A percentile compares a stretch with the other conserved stretches of the same genome.
Evolutionary conservation across 2,329 filamentous ascomycete genomes (phyloP).

Genomic region (Dactylellina drechsleri): DNA sequence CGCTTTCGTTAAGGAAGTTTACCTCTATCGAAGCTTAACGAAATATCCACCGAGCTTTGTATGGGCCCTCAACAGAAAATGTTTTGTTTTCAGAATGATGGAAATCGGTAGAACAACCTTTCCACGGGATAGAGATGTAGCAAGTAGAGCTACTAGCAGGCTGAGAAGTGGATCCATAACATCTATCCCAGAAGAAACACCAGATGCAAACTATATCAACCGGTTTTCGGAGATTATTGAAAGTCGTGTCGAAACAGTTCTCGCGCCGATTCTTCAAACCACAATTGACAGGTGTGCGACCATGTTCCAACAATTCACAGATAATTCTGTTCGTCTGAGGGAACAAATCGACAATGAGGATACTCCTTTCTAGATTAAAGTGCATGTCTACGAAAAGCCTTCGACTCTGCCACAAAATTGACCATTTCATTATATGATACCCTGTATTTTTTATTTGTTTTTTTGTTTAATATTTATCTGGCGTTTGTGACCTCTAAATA

Average conservation of each 20-base stretch:
- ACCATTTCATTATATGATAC: background rate
- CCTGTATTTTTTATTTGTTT: background rate
- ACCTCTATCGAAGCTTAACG: conserved; percentile 26
- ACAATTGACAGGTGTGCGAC: conserved; percentile 1
- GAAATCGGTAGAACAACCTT: conserved; percentile 47
- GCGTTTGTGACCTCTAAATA: conserved; percentile 12
- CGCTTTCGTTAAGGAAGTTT: conserved; percentile 38
- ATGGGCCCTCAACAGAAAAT: conserved; percentile 44
- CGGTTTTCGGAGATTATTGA: conserved; percentile 52
- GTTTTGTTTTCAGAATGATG: conserved; percentile 45
- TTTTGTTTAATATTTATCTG: conserved; percentile 4
- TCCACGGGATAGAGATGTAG: conserved; percentile 41
- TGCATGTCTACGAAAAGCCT: background rate
- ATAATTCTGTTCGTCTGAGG: conserved; percentile 15
- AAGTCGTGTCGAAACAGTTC: conserved; percentile 36
- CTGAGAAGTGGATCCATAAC: conserved; percentile 38
- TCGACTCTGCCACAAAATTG: background rate
- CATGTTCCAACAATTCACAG: conserved; percentile 28
- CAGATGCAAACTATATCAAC: conserved; percentile 41
- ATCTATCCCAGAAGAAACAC: conserved; percentile 40
- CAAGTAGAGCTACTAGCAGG: conserved; percentile 38
- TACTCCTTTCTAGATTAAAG: background rate
- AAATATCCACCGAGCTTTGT: conserved; percentile 50
- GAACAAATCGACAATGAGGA: conserved; percentile 31
- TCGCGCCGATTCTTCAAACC: conserved; percentile 35